Percentiles rank a stretch among this genome's conserved stretches.
Conservation (phyloP, 257 asterid genomes). For the Solanum medicagineum region DNA sequence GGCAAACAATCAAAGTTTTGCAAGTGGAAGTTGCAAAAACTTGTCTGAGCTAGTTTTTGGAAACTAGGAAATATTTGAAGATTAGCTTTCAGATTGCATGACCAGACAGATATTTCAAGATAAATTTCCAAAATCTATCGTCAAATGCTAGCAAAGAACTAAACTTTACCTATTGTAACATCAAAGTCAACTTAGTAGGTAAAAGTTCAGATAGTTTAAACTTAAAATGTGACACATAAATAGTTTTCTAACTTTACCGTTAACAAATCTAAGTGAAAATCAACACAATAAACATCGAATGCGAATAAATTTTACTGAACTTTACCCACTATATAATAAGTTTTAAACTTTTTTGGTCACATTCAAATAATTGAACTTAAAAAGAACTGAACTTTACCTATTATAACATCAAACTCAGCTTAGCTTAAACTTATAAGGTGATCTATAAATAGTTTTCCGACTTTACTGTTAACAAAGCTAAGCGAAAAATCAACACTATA, state of each 20-base stretch:
- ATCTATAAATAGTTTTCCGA: background rate
- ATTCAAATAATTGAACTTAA: background rate
- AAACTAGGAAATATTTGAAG: too few species aligned
- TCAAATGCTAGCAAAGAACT: background rate
- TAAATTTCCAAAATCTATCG: background rate
- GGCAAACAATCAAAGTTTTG: background rate
- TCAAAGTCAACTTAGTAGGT: background rate
- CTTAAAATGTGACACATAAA: background rate
- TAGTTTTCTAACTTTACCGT: background rate
- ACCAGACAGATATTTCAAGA: background rate
- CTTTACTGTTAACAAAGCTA: background rate
- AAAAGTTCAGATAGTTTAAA: background rate
- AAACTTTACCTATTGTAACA: background rate
- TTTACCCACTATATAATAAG: background rate
- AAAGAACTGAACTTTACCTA: background rate
- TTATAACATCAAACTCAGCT: background rate
- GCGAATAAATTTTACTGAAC: background rate
- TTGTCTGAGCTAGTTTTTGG: too few species aligned
- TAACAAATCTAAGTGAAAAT: background rate
- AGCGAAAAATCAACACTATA: background rate
- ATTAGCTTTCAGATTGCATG: background rate
- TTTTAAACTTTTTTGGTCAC: background rate
- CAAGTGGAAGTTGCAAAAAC: too few species aligned
- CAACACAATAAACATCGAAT: background rate
- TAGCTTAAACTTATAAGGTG: background rate